Evolutionary conservation across 2,329 filamentous ascomycete genomes (phyloP).

Genomic region (Ascochyta lentis): DNA sequence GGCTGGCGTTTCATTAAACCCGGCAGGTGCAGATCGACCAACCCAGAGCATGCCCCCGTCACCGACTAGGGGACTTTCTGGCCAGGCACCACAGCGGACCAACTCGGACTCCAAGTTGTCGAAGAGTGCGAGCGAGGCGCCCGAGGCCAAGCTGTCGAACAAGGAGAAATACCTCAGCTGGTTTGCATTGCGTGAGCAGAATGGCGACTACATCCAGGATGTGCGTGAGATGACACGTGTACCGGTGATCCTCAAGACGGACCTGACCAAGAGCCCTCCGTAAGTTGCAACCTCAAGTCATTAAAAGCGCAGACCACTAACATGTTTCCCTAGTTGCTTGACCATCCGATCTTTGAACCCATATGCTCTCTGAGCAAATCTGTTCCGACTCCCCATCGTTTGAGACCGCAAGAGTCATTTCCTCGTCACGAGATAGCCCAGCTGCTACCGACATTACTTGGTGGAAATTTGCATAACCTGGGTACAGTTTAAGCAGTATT

Average conservation of each 20-base stretch:
- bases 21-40: slow-evolving; percentile 72
- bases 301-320: slow-evolving; percentile 18
- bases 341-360: slow-evolving; percentile 86
- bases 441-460: slow-evolving; percentile 34
- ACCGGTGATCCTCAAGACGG: slow-evolving; percentile 97
- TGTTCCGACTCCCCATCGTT: slow-evolving; percentile 3
- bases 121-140: slow-evolving; percentile 68
- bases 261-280: slow-evolving; percentile 98
- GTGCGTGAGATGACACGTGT: slow-evolving; percentile 97
- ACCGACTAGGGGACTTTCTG: slow-evolving; percentile 75
- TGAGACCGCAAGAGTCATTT: not conserved
- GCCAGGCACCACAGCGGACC: slow-evolving; percentile 79
- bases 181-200: slow-evolving; percentile 89
- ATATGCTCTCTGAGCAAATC: slow-evolving; percentile 63
- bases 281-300: slow-evolving; percentile 64
- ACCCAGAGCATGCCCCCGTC: slow-evolving; percentile 96
- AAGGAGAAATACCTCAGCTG: slow-evolving; percentile 96
- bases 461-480: slow-evolving; percentile 43
- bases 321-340: slow-evolving; percentile 65
- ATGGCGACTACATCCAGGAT: slow-evolving; percentile 96
- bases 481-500: slow-evolving; percentile 34
- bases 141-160: slow-evolving; percentile 81
- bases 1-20: slow-evolving; percentile 83
- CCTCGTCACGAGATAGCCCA: not conserved
- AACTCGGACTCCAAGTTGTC: slow-evolving; percentile 93